Base-by-base conservation (phyloP, 768 basidiomycete species). In the Lentinula guzmanii region DNA sequence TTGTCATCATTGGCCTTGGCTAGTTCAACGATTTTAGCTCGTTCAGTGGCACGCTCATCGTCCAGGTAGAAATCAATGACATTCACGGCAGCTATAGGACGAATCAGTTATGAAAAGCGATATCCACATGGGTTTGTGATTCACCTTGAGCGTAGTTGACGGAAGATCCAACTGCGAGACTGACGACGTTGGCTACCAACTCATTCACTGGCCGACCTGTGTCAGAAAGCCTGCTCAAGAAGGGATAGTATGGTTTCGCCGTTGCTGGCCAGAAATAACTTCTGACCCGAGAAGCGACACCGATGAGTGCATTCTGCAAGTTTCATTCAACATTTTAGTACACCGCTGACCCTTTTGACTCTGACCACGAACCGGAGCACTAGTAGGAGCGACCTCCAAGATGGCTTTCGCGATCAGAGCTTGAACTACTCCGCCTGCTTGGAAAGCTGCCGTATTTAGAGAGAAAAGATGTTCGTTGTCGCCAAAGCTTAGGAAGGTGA, bases 41-140 rank as follows among this genome's bases (percentile, higher is more conserved):
- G 69, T 62, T 83, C 79, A 52, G 68, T 68, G 7, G 71, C 72
- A 15, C 72, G 74, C 21, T 66, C 68, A 42, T 77, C 77, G 43
- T 77, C 76, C 28, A 86, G 68, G 69, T 82, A 85, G 70, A 84
- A 83, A 64, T 84, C 77, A 52, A 86, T 68, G 18, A 84, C 75
- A 45, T 81, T 73, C 5, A 77, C 74, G n/a, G 75, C 75, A 7
- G 77, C 79, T 77, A 51, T 1, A 33, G 52, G 18, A 1, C 9
- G 62, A 62, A 61, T 58, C 28, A 42, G 24, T n/a, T n/a, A 10
- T 28, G 11, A 18, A 6, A 58, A 21, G 8, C 8, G 15, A n/a
- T 9, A 8, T 8, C 58, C 6, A 53, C 7, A 9, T 46, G 28
- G 2, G 31, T 60, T 33, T 10, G 42, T 34, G 7, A 50, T 64